These are phyloP conservation scores for Saccharomycopsis selenospora DNA, from an alignment of 805 yeast genomes.

Conservation along the genomic window DNA sequence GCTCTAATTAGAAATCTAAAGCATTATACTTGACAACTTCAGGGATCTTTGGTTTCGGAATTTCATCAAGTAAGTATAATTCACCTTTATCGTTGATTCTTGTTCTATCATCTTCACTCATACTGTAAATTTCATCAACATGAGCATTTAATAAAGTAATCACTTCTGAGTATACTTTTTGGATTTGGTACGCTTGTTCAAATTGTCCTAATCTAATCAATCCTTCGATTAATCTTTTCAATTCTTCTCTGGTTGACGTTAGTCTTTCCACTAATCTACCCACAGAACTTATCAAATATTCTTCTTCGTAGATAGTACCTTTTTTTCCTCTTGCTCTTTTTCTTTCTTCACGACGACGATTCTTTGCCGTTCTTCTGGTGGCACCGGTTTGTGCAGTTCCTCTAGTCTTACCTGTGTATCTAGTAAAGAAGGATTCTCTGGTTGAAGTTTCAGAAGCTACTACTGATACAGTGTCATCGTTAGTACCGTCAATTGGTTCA, in stretches of 20 bases:
- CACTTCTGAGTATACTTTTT: slow-evolving; percentile 55
- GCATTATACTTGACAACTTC: slow-evolving; percentile 53
- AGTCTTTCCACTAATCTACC: slow-evolving; percentile 84
- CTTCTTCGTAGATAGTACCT: slow-evolving; percentile 96
- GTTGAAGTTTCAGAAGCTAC: slow-evolving; percentile 94
- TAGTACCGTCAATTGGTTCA: slow-evolving; percentile 37
- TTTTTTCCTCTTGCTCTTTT: slow-evolving; percentile 95
- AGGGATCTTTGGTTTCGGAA: slow-evolving; percentile 59
- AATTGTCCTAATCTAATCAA: slow-evolving; percentile 63
- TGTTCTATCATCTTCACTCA: slow-evolving; percentile 82
- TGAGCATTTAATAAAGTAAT: slow-evolving; percentile 48
- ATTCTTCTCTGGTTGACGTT: slow-evolving; percentile 67
- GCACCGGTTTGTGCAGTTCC: slow-evolving; percentile 98
- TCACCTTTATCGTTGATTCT: slow-evolving; percentile 86
- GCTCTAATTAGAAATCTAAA: slow-evolving; percentile 60
- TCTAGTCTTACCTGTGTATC: slow-evolving; percentile 92
- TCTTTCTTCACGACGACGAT: slow-evolving; percentile 89
- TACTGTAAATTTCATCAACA: slow-evolving; percentile 66
- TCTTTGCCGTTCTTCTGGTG: slow-evolving; percentile 84
- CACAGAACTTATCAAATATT: slow-evolving; percentile 79
- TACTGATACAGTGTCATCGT: slow-evolving; percentile 80
- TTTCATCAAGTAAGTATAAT: slow-evolving; percentile 67
- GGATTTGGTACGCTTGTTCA: slow-evolving; percentile 79
- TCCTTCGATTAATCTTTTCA: slow-evolving; percentile 63
- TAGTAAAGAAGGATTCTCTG: slow-evolving; percentile 85